These are phyloP conservation scores for Metschnikowia drakensbergensis DNA, from an alignment of 805 yeast species.

Conservation along the genomic window DNA sequence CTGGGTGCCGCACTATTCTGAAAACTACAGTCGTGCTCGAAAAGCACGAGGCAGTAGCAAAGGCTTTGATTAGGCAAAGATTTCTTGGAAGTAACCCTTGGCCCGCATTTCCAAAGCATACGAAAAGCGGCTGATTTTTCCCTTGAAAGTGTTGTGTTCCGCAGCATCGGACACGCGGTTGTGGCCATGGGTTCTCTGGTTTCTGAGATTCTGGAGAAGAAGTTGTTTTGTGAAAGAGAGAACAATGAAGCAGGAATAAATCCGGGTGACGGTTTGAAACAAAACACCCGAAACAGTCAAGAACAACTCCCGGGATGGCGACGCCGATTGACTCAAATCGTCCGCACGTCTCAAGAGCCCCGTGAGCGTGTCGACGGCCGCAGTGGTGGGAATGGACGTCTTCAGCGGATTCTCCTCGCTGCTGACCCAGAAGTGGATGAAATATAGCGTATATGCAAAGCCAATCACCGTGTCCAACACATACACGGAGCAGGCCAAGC, in stretches of 20 bases:
- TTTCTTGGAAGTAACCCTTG: constrained; percentile 25
- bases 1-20: no score
- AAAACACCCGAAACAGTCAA: constrained; percentile 52
- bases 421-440: constrained; percentile 72
- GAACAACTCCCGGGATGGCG: constrained; percentile 51
- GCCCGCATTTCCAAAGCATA: constrained; percentile 32
- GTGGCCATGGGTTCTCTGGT: constrained; percentile 21
- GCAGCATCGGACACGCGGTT: constrained; percentile 27
- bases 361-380: not conserved
- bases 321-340: constrained; percentile 54
- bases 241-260: constrained; percentile 58
- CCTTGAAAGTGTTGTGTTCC: constrained; percentile 20
- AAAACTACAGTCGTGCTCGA: no score
- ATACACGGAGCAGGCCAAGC: constrained; percentile 62
- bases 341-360: constrained; percentile 7
- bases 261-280: constrained; percentile 44
- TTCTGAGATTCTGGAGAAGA: constrained; percentile 35
- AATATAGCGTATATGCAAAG: constrained; percentile 66
- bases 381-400: not conserved
- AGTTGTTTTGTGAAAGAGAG: constrained; percentile 58
- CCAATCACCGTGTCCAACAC: constrained; percentile 65
- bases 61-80: constrained; percentile 12
- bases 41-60: no score
- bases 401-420: constrained; percentile 34
- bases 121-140: constrained; percentile 20